Conservation (phyloP, 1,284 basidiomycete species). For the Porodaedalea pini region DNA sequence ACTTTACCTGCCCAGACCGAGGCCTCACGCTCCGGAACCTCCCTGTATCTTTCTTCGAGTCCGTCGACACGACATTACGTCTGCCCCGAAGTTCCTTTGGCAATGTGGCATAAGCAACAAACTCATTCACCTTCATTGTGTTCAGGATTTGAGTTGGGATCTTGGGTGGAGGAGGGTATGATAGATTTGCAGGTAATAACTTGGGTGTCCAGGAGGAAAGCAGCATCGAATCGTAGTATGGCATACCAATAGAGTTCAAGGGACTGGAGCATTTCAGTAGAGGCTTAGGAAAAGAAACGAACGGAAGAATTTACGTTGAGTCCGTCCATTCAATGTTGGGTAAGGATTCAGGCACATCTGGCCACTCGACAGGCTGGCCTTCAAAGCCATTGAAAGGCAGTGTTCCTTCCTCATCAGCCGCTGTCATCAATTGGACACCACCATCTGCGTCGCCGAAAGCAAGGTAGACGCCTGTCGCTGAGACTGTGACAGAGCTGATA, state of each 20-base stretch:
- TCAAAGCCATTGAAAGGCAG: constrained; percentile 87
- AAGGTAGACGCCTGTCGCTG: constrained; percentile 84
- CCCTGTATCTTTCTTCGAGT: constrained; percentile 46
- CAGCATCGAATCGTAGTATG: constrained; percentile 75
- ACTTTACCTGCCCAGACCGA: constrained; percentile 40
- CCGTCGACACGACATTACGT: constrained; percentile 68
- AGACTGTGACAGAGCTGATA: constrained; percentile 79
- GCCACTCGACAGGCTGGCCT: constrained; percentile 81
- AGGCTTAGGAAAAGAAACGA: neutral
- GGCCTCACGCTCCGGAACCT: constrained; percentile 85
- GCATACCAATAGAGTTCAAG: constrained; percentile 87
- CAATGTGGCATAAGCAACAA: constrained; percentile 81
- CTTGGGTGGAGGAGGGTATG: constrained; percentile 64
- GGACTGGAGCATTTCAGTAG: constrained; percentile 49
- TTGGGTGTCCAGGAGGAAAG: constrained; percentile 77
- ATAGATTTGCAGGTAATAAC: constrained; percentile 43
- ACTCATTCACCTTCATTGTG: constrained; percentile 84
- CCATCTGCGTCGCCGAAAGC: constrained; percentile 93
- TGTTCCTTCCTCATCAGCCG: constrained; percentile 60
- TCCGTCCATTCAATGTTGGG: constrained; percentile 80
- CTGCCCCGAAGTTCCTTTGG: constrained; percentile 82
- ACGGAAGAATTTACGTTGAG: constrained; percentile 55
- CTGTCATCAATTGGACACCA: constrained; percentile 80
- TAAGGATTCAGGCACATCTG: constrained; percentile 68
- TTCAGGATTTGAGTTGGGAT: constrained; percentile 77